phyloP scores from a whole-genome alignment of 371 early-diverging fungal genomes.

The Mortierella sp. region DNA sequence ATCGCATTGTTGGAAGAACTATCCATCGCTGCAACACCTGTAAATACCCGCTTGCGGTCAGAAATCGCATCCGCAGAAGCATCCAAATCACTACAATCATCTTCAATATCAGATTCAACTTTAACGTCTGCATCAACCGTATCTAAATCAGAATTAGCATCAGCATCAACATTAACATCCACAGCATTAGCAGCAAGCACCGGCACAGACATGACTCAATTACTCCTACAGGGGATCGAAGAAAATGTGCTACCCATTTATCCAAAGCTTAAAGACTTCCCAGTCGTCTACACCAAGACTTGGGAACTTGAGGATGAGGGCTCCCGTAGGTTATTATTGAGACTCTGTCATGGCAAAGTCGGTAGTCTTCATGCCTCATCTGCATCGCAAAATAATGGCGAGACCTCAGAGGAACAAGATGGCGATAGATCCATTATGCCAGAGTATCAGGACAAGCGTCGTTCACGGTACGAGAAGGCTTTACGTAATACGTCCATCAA shows the following conservation, averaged over 20 bases:
- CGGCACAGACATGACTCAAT: slow-evolving; percentile 25
- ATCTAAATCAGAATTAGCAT: slow-evolving; percentile 11
- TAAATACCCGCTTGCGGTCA: slow-evolving; percentile 48
- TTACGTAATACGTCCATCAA: slow-evolving; percentile 45
- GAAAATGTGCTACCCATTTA: slow-evolving; percentile 32
- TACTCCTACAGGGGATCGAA: slow-evolving; percentile 53
- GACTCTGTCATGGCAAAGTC: slow-evolving; percentile 55
- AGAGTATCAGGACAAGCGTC: slow-evolving; percentile 25
- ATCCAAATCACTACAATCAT: neutral
- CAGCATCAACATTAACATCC: slow-evolving; percentile 40
- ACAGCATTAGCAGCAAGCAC: slow-evolving; percentile 25
- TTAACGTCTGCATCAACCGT: slow-evolving; percentile 5
- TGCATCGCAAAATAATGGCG: neutral
- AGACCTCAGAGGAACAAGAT: neutral
- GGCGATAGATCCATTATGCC: slow-evolving; percentile 7
- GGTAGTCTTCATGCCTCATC: slow-evolving; percentile 11
- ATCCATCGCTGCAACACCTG: slow-evolving; percentile 47
- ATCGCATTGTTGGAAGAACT: slow-evolving; percentile 47
- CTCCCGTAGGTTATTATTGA: slow-evolving; percentile 55
- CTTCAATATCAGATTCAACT: neutral
- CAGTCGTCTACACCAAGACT: slow-evolving; percentile 65
- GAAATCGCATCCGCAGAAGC: slow-evolving; percentile 24
- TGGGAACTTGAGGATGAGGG: slow-evolving; percentile 67
- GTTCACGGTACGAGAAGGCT: slow-evolving; percentile 27
- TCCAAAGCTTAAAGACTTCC: slow-evolving; percentile 61